Percentiles rank a stretch among this genome's conserved stretches.
Conservation (phyloP, 2,329 filamentous ascomycete species). For the Acarospora socialis region DNA sequence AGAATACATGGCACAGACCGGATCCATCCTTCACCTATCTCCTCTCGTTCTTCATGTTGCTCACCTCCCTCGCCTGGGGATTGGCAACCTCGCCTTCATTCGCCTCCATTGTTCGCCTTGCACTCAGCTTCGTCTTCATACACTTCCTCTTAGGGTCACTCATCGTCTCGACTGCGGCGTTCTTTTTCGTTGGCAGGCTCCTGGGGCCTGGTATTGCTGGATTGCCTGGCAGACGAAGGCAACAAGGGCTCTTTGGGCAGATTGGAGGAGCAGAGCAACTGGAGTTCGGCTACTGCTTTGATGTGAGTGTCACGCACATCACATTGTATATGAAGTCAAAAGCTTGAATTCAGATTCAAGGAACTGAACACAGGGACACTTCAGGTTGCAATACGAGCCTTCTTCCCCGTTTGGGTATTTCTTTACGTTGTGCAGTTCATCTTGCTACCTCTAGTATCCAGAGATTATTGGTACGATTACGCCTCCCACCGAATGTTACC, state of each 20-base stretch:
- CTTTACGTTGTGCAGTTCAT: slow-evolving; percentile 54
- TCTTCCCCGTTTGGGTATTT: slow-evolving; percentile 53
- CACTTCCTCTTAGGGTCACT: slow-evolving; percentile 50
- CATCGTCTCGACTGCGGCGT: slow-evolving; percentile 46
- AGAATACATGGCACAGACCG: slow-evolving; percentile 55
- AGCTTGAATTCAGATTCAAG: no score
- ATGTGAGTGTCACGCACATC: slow-evolving; percentile 32
- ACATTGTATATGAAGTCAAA: no score
- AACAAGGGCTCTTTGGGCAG: slow-evolving; percentile 41
- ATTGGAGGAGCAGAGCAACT: slow-evolving; percentile 40
- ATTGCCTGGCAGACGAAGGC: slow-evolving; percentile 26
- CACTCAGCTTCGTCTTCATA: slow-evolving; percentile 35
- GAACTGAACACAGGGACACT: background rate
- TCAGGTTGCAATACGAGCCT: slow-evolving; percentile 49
- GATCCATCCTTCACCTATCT: slow-evolving; percentile 58
- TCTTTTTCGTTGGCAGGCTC: slow-evolving; percentile 47
- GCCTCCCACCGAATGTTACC: slow-evolving; percentile 13
- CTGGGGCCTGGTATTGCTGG: slow-evolving; percentile 38
- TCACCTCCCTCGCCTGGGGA: slow-evolving; percentile 44
- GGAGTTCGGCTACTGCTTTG: slow-evolving; percentile 59
- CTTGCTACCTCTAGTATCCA: slow-evolving; percentile 46
- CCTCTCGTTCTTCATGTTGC: slow-evolving; percentile 49
- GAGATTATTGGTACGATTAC: slow-evolving; percentile 34
- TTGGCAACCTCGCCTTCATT: slow-evolving; percentile 38
- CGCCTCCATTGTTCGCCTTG: slow-evolving; percentile 32